Percentiles rank a stretch among this genome's conserved stretches.
phyloP scores from a whole-genome alignment of 2,329 filamentous ascomycete genomes.

The Talaromyces sp. region DNA sequence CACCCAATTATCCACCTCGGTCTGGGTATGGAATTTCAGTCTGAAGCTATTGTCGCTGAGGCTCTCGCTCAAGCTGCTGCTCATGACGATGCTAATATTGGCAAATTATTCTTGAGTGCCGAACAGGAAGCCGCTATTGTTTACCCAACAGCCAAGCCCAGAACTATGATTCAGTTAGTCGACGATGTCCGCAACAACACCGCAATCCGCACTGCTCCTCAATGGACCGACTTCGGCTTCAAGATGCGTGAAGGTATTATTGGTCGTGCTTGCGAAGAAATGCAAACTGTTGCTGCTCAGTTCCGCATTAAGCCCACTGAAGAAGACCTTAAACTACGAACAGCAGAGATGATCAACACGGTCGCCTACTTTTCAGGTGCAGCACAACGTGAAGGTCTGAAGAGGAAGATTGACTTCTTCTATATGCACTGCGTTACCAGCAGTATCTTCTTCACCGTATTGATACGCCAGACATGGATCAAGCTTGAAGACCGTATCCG shows the following conservation, averaged over 20 bases:
- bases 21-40: constrained; percentile 75
- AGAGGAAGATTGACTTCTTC: constrained; percentile 15
- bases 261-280: background rate
- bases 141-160: background rate
- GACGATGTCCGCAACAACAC: background rate
- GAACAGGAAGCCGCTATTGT: background rate
- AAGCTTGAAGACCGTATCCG: constrained; percentile 26
- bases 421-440: constrained; percentile 33
- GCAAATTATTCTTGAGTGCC: background rate
- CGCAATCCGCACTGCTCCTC: background rate
- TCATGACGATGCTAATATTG: constrained; percentile 44
- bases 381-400: background rate
- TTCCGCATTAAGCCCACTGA: background rate
- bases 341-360: constrained; percentile 14
- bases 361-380: constrained; percentile 9
- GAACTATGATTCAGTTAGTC: background rate
- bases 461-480: constrained; percentile 34
- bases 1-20: constrained; percentile 81
- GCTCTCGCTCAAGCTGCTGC: constrained; percentile 70
- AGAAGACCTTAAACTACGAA: constrained; percentile 1
- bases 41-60: constrained; percentile 61
- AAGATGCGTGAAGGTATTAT: constrained; percentile 4
- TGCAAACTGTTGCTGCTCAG: background rate
- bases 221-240: background rate
- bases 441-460: constrained; percentile 31